phyloP scores from a whole-genome alignment of 2,329 filamentous ascomycete genomes.

The Stagonosporopsis vannaccii region DNA sequence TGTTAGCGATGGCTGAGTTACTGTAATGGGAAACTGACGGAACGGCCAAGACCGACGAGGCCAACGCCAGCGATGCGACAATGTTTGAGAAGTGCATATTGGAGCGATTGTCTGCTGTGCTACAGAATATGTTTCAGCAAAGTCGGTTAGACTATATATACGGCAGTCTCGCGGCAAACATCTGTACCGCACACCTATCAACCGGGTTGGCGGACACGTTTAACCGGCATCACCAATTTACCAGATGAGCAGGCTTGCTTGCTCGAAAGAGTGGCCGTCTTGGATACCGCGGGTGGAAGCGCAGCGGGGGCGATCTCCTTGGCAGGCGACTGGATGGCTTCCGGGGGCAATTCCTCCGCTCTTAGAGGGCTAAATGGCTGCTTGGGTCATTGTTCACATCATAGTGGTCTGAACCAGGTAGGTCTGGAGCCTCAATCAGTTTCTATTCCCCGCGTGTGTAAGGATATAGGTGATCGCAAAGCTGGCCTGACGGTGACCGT shows the following conservation, averaged over 20 bases:
- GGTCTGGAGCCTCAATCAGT: neutral
- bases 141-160: conserved; percentile 12
- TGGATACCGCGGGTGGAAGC: conserved; percentile 17
- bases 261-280: conserved; percentile 8
- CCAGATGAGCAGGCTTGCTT: neutral
- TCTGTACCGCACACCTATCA: conserved; percentile 3
- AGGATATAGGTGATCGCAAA: neutral
- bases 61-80: conserved; percentile 31
- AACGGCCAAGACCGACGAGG: conserved; percentile 31
- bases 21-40: conserved; percentile 4
- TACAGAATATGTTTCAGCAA: conserved; percentile 5
- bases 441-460: neutral
- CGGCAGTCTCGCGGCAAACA: neutral
- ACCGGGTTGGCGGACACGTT: conserved; percentile 23
- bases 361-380: neutral
- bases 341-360: neutral
- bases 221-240: conserved; percentile 18
- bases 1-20: neutral
- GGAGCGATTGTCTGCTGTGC: conserved; percentile 3
- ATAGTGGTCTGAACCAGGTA: neutral
- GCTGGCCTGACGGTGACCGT: neutral
- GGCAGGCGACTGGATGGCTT: neutral
- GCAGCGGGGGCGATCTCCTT: conserved; percentile 8
- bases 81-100: conserved; percentile 39
- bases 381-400: neutral